A percentile compares a stretch with the other conserved stretches of the same genome.
phyloP scores from a whole-genome alignment of 1,284 basidiomycete genomes.

The Cryptococcus sp. region DNA sequence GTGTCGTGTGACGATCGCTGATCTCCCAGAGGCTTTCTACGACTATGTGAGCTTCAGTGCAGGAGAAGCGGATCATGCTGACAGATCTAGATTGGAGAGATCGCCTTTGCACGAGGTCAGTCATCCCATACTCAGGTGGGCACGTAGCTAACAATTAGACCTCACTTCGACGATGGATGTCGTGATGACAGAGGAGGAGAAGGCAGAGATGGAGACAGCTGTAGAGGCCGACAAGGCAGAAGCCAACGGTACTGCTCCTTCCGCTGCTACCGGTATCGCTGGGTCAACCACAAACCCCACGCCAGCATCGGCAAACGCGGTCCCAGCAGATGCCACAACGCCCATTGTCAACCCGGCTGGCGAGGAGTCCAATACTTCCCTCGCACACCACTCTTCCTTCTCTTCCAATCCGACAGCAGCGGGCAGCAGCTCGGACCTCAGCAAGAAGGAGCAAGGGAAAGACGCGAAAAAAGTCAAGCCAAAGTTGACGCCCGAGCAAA shows the following conservation, averaged over 20 bases:
- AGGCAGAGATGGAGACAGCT: constrained; percentile 70
- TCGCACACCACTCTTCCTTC: constrained; percentile 34
- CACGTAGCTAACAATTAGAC: constrained; percentile 16
- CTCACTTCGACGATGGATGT: constrained; percentile 47
- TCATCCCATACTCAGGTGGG: neutral
- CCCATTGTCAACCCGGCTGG: constrained; percentile 13
- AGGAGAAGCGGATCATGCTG: neutral
- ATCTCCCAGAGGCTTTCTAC: constrained; percentile 44
- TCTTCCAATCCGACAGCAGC: constrained; percentile 28
- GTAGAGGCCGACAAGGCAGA: constrained; percentile 40
- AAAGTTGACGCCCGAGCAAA: constrained; percentile 76
- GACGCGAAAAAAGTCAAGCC: constrained; percentile 52
- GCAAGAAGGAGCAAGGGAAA: constrained; percentile 23
- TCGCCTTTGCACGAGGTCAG: constrained; percentile 71
- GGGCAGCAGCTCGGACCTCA: constrained; percentile 17
- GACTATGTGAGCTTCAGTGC: constrained; percentile 63
- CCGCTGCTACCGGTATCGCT: constrained; percentile 18
- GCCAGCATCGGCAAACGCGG: constrained; percentile 8
- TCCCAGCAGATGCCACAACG: constrained; percentile 15
- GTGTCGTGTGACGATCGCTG: constrained; percentile 1
- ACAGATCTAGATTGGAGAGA: constrained; percentile 73
- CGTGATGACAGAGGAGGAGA: constrained; percentile 75
- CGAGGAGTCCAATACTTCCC: constrained; percentile 16
- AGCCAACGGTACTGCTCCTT: constrained; percentile 26
- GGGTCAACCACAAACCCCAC: constrained; percentile 11